Evolutionary conservation across 768 basidiomycete genomes (phyloP), one percentile per base, ranked within the genome.

Genomic region (Calocera cornea): DNA sequence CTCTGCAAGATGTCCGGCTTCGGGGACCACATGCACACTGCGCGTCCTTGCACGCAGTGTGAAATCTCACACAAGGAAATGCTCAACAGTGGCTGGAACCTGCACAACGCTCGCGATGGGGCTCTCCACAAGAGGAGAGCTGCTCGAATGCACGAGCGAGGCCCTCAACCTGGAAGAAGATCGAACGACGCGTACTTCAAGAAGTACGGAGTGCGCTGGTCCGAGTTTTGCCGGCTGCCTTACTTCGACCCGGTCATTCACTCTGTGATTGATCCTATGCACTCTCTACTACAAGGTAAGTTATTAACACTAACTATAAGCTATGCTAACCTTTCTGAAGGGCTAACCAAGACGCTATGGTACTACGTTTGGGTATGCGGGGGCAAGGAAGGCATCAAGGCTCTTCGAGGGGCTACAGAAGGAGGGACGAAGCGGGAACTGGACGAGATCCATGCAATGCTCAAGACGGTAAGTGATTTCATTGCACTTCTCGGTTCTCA

Each of bases 31-130:
- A 1, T 7, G 71, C 72, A 49, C 65, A 71, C 65, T 0, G 41
- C 66, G 3, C 67, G 70, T 34, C 75, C 74, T 7, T 76, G 76
- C 65, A 60, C 72, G 0, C 72, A 74, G 49, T 77, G 76, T 65
- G 64, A 65, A n/a, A 72, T 76, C 1, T n/a, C 65, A 1, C 69
- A 71, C 1, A 67, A 27, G 0, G 65, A 73, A 8, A 14, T 74
- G 31, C 24, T 60, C 19, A 27, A 2, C 14, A 11, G 31, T 10
- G 31, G 54, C 14, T 60, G 54, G 54, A 10, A n/a, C n/a, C 14
- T 5, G 3, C 14, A 12, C 8, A 33, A 16, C 14, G 14, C 64
- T 12, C 40, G 64, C n/a, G 44, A 34, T 40, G 36, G 68, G 2
- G 49, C 27, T 0, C 38, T 41, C 2, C 44, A 66, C 27, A 64